A percentile compares a stretch with the other conserved stretches of the same genome.
These are phyloP conservation scores for Aspergillus nidulans DNA, from an alignment of 495 filamentous ascomycete genomes.

Conservation along the genomic window DNA sequence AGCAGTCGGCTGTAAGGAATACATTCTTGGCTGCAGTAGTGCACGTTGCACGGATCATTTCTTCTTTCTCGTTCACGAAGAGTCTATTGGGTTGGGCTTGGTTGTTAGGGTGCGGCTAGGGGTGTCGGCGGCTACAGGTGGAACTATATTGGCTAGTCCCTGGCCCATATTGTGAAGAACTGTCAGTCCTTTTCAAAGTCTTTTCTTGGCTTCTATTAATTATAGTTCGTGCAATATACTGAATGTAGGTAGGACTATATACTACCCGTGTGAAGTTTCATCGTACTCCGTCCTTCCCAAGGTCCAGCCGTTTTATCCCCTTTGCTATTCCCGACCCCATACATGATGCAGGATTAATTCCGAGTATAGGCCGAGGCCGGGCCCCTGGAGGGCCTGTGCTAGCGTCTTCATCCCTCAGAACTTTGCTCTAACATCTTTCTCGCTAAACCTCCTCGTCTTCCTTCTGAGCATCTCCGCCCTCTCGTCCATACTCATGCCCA, in stretches of 20 bases:
- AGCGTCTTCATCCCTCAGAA: neutral
- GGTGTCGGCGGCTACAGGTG: slow-evolving; percentile 7
- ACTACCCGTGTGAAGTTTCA: too few species aligned
- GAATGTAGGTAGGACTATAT: too few species aligned
- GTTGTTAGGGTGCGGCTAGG: neutral
- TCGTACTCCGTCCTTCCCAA: too few species aligned
- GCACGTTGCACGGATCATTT: neutral
- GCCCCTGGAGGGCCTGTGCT: neutral
- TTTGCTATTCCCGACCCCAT: too few species aligned
- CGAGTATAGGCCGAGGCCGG: neutral
- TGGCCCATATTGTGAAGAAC: neutral
- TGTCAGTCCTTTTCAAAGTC: too few species aligned
- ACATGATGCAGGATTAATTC: too few species aligned
- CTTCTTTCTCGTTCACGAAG: neutral
- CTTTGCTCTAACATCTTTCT: neutral
- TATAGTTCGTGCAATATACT: too few species aligned
- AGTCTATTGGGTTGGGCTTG: neutral
- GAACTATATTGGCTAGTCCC: slow-evolving; percentile 6
- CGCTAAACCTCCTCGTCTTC: slow-evolving; percentile 54
- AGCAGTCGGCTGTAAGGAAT: neutral
- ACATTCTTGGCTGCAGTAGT: slow-evolving; percentile 1
- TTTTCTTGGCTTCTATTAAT: too few species aligned
- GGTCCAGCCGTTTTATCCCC: too few species aligned
- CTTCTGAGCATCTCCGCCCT: slow-evolving; percentile 56
- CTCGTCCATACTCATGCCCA: slow-evolving; percentile 55